Evolutionary conservation across 2,329 filamentous ascomycete genomes (phyloP).

Genomic region (Ceratocystis harringtonii): DNA sequence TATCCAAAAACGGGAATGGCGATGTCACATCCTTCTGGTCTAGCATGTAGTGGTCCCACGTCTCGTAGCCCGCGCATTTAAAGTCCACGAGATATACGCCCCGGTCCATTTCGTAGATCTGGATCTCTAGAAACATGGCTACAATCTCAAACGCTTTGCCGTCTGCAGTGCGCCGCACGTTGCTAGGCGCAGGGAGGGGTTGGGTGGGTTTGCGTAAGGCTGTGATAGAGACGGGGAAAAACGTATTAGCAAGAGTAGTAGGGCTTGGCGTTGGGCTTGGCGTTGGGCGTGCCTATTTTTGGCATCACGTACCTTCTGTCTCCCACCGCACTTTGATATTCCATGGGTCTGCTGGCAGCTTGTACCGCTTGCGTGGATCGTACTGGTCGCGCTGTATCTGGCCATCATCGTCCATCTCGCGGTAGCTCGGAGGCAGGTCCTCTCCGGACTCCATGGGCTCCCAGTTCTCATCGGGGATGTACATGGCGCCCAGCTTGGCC

Average conservation of each 20-base stretch:
- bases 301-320: conserved; percentile 51
- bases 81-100: conserved; percentile 95
- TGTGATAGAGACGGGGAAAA: background rate
- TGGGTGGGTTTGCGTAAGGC: conserved; percentile 15
- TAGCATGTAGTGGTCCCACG: conserved; percentile 51
- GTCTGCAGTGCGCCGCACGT: conserved; percentile 25
- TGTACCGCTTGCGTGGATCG: conserved; percentile 51
- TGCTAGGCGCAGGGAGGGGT: conserved; percentile 4
- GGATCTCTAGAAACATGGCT: conserved; percentile 91
- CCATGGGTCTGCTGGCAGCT: conserved; percentile 87
- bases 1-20: conserved; percentile 89
- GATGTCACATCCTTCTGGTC: conserved; percentile 93
- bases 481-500: conserved; percentile 73
- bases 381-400: conserved; percentile 26
- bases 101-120: conserved; percentile 85
- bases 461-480: conserved; percentile 55
- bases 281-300: background rate
- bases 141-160: conserved; percentile 42
- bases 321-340: conserved; percentile 82
- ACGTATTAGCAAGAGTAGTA: background rate
- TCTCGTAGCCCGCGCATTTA: conserved; percentile 95
- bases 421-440: conserved; percentile 28
- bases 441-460: conserved; percentile 32
- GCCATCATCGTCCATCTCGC: conserved; percentile 30
- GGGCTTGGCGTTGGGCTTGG: background rate